Evolutionary conservation across 352 stramenopile species (phyloP), one percentile per base, ranked within the genome.

Genomic region (Pythium angustatum): DNA sequence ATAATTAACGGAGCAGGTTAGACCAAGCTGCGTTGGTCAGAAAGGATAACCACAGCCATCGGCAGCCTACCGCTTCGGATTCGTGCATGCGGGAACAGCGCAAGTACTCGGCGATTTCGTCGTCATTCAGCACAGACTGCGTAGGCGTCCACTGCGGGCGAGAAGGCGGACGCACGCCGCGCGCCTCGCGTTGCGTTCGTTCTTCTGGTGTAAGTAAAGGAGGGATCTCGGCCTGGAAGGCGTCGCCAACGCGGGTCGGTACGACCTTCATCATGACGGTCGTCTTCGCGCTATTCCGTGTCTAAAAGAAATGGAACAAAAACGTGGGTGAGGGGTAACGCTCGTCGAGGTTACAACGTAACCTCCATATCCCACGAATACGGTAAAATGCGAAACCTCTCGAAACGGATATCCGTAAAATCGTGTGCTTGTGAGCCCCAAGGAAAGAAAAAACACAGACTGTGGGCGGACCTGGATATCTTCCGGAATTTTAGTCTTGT

Each of bases 201-300:
- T 81, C 51, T 24, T 71, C 49, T 1, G 55, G 61, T 31, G 76
- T 47, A 57, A 83, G 66, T 57, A 90, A 66, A 41, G 68, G 28
- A 44, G 81, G 81, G 45, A 92, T 78, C 50, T 88, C 68, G 9
- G 79, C 81, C 55, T 87, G 79, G 47, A 73, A 85, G 53, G 58
- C 59, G 26, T 55, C 52, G 44, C 77, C 77, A 22, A 78, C 52
- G 48, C 69, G 59, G 33, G 77, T 69, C 7, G 68, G 64, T 68
- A 66, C 54, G 3, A 73, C 41, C 19, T 63, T 69, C 54, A 66
- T 55, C 66, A 68, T 72, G 30, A 52, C 28, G 12, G 36, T 34
- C n/a, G 11, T 38, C 38, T n/a, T n/a, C n/a, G n/a, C n/a, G n/a
- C 24, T 36, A 4, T 21, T 19, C 34, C 22, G 7, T 10, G 21